A percentile compares a stretch with the other conserved stretches of the same genome.
Conservation (phyloP, 352 stramenopile genomes). For the Globisporangium barbulae region DNA sequence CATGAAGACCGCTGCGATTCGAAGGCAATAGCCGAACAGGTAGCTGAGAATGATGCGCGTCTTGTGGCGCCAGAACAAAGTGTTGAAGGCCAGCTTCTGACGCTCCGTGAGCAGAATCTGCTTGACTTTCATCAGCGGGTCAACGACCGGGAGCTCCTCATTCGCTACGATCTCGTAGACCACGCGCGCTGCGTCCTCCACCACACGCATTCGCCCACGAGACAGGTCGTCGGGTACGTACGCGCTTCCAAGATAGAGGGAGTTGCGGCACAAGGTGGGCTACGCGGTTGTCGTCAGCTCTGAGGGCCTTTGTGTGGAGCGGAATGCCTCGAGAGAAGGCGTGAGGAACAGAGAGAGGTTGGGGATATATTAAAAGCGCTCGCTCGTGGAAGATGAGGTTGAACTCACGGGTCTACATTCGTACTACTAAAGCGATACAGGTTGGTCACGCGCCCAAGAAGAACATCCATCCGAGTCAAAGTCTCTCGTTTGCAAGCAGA, state of each 20-base stretch:
- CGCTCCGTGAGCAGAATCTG: neutral
- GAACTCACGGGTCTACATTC: neutral
- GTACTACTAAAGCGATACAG: no score
- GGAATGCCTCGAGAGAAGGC: no score
- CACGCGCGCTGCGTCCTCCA: neutral
- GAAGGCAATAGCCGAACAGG: constrained; percentile 8
- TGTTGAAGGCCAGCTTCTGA: constrained; percentile 1
- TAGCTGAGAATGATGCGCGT: neutral
- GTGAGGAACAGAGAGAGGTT: neutral
- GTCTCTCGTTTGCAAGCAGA: no score
- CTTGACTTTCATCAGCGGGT: constrained; percentile 14
- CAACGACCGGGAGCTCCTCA: constrained; percentile 9
- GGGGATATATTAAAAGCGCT: neutral
- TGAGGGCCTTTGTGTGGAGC: no score
- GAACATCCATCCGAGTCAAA: no score
- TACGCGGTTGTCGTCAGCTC: no score
- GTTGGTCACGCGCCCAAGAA: no score
- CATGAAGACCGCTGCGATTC: constrained; percentile 6
- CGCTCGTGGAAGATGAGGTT: neutral
- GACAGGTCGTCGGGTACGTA: no score
- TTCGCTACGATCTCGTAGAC: constrained; percentile 16
- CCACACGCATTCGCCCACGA: neutral
- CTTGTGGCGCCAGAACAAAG: constrained; percentile 5
- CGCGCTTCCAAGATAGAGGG: no score
- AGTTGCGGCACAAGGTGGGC: no score